Percentiles rank a stretch among this genome's conserved stretches.
These are phyloP conservation scores for Acanthamoeba healyi DNA, from an alignment of 208 protist species.

Conservation along the genomic window DNA sequence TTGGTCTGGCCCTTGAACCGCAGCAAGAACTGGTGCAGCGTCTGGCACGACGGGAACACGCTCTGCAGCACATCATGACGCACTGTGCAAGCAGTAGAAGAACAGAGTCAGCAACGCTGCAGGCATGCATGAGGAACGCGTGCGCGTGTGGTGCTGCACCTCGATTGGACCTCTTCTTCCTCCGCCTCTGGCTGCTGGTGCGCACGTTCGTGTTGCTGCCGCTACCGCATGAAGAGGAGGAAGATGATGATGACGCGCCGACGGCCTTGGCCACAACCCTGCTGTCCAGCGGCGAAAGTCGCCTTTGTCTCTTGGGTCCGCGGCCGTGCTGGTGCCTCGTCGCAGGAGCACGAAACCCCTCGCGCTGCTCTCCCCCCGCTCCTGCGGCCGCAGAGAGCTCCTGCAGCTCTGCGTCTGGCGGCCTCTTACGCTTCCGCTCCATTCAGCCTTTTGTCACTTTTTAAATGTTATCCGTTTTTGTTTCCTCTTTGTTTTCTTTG, in stretches of 20 bases:
- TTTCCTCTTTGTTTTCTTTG: not conserved
- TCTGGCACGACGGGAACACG: slow-evolving; percentile 34
- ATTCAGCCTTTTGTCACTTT: not conserved
- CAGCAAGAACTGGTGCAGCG: slow-evolving; percentile 43
- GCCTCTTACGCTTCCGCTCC: not conserved
- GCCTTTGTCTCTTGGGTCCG: too few relatives aligned
- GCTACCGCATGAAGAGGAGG: too few relatives aligned
- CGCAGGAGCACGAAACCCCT: too few relatives aligned
- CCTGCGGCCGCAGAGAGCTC: too few relatives aligned
- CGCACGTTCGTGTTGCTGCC: not conserved
- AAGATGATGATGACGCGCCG: not conserved
- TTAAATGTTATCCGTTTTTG: not conserved
- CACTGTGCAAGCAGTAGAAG: not conserved
- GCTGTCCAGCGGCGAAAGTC: too few relatives aligned
- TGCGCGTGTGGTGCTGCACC: not conserved
- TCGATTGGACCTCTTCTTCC: slow-evolving; percentile 44
- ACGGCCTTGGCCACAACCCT: too few relatives aligned
- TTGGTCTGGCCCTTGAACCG: not conserved
- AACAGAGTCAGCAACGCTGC: too few relatives aligned
- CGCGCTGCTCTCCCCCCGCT: too few relatives aligned
- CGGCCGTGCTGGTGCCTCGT: too few relatives aligned
- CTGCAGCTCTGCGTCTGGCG: not conserved
- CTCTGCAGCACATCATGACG: slow-evolving; percentile 37
- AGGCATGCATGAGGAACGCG: too few relatives aligned
- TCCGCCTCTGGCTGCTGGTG: not conserved